phyloP scores from a whole-genome alignment of 2,329 filamentous ascomycete genomes.

The Fusarium sublunatum region DNA sequence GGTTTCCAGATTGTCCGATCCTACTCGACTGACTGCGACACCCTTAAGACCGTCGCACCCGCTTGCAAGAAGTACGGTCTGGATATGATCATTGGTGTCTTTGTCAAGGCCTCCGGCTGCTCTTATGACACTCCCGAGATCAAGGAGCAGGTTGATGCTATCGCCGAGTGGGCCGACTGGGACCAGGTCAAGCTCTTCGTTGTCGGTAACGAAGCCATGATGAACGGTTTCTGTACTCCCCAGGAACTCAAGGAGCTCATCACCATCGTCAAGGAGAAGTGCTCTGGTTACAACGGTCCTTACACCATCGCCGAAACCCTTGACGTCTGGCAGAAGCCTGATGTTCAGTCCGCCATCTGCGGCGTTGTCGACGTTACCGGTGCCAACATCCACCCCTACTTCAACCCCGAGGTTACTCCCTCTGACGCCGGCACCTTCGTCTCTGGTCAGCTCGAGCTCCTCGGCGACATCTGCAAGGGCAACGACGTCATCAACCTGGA shows the following conservation, averaged over 20 bases:
- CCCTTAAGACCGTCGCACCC: slow-evolving; percentile 78
- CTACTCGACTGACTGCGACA: slow-evolving; percentile 92
- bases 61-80: slow-evolving; percentile 75
- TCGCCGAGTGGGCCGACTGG: slow-evolving; percentile 80
- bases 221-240: slow-evolving; percentile 75
- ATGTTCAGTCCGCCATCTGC: slow-evolving; percentile 73
- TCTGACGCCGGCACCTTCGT: slow-evolving; percentile 80
- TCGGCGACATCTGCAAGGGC: slow-evolving; percentile 75
- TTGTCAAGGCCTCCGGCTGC: slow-evolving; percentile 75
- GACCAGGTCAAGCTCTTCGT: slow-evolving; percentile 81
- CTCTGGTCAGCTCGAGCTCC: slow-evolving; percentile 75
- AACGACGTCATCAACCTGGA: slow-evolving; percentile 85
- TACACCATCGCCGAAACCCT: slow-evolving; percentile 90
- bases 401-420: slow-evolving; percentile 77
- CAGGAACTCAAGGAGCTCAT: slow-evolving; percentile 77
- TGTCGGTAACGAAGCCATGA: slow-evolving; percentile 91
- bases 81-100: slow-evolving; percentile 88
- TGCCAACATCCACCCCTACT: slow-evolving; percentile 94
- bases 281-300: slow-evolving; percentile 79
- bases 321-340: slow-evolving; percentile 75
- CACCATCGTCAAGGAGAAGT: slow-evolving; percentile 69
- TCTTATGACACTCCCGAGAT: slow-evolving; percentile 69
- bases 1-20: slow-evolving; percentile 81
- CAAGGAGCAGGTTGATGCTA: slow-evolving; percentile 77
- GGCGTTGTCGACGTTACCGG: slow-evolving; percentile 79